These are phyloP conservation scores for Pseudomassariella vexata DNA, from an alignment of 2,329 filamentous ascomycete species.

Conservation along the genomic window DNA sequence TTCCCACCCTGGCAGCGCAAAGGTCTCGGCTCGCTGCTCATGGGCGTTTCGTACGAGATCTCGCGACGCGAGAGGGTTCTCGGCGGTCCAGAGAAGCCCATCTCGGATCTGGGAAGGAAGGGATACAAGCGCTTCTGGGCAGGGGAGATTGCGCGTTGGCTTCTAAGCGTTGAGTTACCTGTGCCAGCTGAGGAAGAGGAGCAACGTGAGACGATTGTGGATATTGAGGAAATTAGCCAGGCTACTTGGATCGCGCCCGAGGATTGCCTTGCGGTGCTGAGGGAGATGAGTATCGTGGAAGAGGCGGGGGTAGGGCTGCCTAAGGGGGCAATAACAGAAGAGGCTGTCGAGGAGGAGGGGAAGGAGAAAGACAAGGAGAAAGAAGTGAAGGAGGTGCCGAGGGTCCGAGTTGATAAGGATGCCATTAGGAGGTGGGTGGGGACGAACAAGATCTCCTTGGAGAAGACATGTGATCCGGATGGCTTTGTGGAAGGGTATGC, in stretches of 20 bases:
- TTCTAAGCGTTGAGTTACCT: constrained; percentile 36
- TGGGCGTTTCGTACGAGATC: constrained; percentile 91
- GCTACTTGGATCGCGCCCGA: constrained; percentile 81
- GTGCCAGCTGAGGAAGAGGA: constrained; percentile 8
- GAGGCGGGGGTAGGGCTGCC: constrained; percentile 45
- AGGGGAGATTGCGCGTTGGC: constrained; percentile 71
- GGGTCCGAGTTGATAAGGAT: constrained; percentile 48
- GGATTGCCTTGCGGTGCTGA: constrained; percentile 72
- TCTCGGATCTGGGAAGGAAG: constrained; percentile 76
- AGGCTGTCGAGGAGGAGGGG: constrained; percentile 16
- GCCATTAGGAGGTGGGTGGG: constrained; percentile 62
- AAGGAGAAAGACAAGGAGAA: constrained; percentile 24
- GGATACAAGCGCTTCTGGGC: constrained; percentile 86
- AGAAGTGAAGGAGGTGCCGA: constrained; percentile 27
- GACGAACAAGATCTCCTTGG: constrained; percentile 55
- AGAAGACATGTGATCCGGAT: constrained; percentile 63
- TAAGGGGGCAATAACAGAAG: constrained; percentile 18
- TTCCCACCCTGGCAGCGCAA: constrained; percentile 95
- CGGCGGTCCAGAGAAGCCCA: constrained; percentile 89
- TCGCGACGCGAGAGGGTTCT: constrained; percentile 76
- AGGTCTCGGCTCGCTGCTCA: constrained; percentile 80
- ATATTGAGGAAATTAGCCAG: constrained; percentile 65
- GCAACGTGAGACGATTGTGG: constrained; percentile 44
- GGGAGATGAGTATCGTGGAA: constrained; percentile 71
- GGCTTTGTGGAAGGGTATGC: constrained; percentile 70